A percentile compares a stretch with the other conserved stretches of the same genome.
phyloP scores from a whole-genome alignment of 306 rosid genomes.

The Crotalaria pallida region DNA sequence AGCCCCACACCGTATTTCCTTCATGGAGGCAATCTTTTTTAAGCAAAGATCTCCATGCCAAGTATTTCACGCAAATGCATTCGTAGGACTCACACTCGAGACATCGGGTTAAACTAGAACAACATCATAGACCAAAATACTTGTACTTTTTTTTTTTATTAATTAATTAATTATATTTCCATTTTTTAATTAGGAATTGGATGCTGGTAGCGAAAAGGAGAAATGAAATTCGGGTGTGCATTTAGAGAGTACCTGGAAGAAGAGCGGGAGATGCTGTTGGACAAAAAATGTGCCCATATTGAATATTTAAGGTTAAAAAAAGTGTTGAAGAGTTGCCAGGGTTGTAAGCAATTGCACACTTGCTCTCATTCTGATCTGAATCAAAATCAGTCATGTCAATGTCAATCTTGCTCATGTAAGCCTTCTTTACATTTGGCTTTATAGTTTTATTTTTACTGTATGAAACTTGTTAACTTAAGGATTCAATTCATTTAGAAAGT shows the following conservation, averaged over 20 bases:
- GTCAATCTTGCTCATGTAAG: conserved; percentile 69
- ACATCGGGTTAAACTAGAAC: no score
- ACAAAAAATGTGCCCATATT: conserved; percentile 54
- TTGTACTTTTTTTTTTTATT: no score
- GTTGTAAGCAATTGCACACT: conserved; percentile 26
- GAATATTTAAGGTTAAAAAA: conserved; percentile 71
- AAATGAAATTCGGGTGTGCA: conserved; percentile 74
- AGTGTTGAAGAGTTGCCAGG: conserved; percentile 69
- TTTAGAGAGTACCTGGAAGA: conserved; percentile 62
- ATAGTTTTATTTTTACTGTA: neutral
- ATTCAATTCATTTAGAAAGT: neutral
- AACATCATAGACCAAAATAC: no score
- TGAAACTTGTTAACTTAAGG: neutral
- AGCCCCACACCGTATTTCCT: no score
- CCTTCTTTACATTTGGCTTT: neutral
- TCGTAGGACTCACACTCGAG: no score
- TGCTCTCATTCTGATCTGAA: conserved; percentile 21
- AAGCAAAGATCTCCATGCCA: no score
- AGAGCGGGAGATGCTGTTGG: conserved; percentile 48
- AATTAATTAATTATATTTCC: neutral
- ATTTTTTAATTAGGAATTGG: conserved; percentile 29
- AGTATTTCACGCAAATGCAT: no score
- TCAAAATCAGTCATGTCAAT: conserved; percentile 36
- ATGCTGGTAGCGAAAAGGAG: neutral
- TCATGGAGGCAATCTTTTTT: no score